Evolutionary conservation across 73 alveolate species (phyloP), one percentile per base, ranked within the genome.

Genomic region (Paramecium caudatum): DNA sequence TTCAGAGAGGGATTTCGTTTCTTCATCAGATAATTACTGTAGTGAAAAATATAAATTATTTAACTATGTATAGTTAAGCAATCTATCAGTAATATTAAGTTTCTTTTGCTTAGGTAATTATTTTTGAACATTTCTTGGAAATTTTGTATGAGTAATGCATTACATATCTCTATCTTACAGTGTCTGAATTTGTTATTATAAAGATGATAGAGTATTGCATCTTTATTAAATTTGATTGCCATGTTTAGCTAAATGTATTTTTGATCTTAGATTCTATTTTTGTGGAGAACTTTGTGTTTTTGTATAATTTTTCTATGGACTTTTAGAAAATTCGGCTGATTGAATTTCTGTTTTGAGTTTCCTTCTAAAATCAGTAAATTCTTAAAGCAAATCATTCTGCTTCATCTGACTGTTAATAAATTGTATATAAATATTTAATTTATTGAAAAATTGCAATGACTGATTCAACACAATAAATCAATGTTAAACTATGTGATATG

Each of bases 401-500:
- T 55, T 55, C 80, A 55, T 55, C 4, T 55, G 80, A 12, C 80
- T 27, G 80, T 55, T 55, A 55, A 55, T 55, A 55, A 55, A 27
- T 55, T 27, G 30, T 55, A 55, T 55, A 55, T 19, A 12, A 27
- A 27, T 27, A 55, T 55, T 27, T 55, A 55, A 55, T 27, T 55
- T 55, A 55, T 55, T 55, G n/a, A n/a, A n/a, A 5, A 23, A 55
- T 55, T 55, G 23, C 13, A 25, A 55, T 55, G 80, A 23, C 80
- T 1, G 80, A 55, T 17, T 27, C 43, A 55, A 10, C 17, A 19
- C 12, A 55, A 55, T 16, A 17, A 55, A 55, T 55, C 23, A 55
- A 55, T 55, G 80, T 55, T 12, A 55, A 55, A 55, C 30, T 55
- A 55, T 55, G 80, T 55, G 80, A 55, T 21, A 55, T 55, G 80